Percentiles rank a stretch among this genome's conserved stretches.
Evolutionary conservation across 1,284 basidiomycete species (phyloP).

Genomic region (Cystobasidiaceae sp.): DNA sequence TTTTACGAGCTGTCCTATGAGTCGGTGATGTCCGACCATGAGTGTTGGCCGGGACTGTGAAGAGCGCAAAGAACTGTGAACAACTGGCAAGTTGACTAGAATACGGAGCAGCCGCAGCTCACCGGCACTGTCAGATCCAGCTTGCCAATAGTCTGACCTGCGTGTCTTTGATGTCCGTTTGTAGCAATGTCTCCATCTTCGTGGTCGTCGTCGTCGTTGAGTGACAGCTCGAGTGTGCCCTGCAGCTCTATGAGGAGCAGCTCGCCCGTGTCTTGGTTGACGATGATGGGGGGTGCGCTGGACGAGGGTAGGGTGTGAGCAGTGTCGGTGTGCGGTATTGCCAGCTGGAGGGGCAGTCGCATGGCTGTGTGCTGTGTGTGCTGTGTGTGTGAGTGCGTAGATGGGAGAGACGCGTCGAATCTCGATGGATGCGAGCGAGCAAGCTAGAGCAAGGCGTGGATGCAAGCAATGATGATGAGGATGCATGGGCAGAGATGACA

Average conservation of each 20-base stretch:
- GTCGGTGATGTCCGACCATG: slow-evolving; percentile 39
- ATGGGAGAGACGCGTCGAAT: too few species aligned
- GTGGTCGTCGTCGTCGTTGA: background rate
- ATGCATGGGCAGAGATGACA: too few species aligned
- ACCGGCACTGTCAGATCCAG: slow-evolving; percentile 40
- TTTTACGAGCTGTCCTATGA: slow-evolving; percentile 39
- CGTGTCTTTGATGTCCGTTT: background rate
- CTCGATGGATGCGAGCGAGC: too few species aligned
- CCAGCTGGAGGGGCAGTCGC: too few species aligned
- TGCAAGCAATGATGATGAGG: too few species aligned
- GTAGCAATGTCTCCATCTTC: background rate
- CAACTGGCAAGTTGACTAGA: background rate
- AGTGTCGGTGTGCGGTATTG: too few species aligned
- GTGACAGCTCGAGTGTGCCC: slow-evolving; percentile 35
- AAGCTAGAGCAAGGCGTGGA: too few species aligned
- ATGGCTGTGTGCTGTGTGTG: too few species aligned
- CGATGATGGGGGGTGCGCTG: too few species aligned
- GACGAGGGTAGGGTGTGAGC: too few species aligned
- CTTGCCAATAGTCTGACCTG: slow-evolving; percentile 37
- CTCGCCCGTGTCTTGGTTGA: slow-evolving; percentile 20
- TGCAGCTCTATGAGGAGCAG: slow-evolving; percentile 42
- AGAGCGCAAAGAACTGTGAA: background rate
- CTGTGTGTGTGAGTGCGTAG: too few species aligned
- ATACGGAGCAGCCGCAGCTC: background rate
- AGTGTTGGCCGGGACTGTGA: slow-evolving; percentile 39